A percentile compares a stretch with the other conserved stretches of the same genome.
Evolutionary conservation across 2,329 filamentous ascomycete genomes (phyloP).

Genomic region (Chrysosporium keratinophilum): DNA sequence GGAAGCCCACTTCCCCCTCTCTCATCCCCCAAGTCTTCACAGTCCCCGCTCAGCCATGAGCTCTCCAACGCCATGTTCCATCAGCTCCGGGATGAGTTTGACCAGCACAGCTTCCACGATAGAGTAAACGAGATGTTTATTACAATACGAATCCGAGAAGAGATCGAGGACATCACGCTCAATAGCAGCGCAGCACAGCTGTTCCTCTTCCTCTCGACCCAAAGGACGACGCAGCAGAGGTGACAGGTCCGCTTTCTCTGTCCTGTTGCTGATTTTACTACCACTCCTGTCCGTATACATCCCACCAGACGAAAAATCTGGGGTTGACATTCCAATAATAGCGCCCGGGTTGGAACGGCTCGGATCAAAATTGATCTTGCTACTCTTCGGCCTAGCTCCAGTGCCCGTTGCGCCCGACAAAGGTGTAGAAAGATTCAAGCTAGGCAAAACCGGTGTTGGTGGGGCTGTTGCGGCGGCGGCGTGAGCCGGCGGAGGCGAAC

Average conservation of each 20-base stretch:
- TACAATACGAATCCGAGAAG: constrained; percentile 75
- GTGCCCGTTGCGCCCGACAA: constrained; percentile 11
- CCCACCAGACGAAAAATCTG: neutral
- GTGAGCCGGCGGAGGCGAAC: neutral
- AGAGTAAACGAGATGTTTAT: constrained; percentile 80
- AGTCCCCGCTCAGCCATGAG: constrained; percentile 61
- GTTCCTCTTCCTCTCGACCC: constrained; percentile 39
- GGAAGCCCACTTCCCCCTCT: neutral
- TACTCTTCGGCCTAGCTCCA: constrained; percentile 9
- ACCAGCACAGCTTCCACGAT: constrained; percentile 74
- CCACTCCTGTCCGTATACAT: neutral
- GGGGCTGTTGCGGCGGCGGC: neutral
- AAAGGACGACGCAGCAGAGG: constrained; percentile 8
- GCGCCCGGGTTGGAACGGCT: constrained; percentile 10
- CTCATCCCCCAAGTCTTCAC: neutral
- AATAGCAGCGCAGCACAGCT: constrained; percentile 46
- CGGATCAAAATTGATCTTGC: constrained; percentile 10
- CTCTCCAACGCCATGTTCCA: constrained; percentile 58
- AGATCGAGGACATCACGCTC: constrained; percentile 57
- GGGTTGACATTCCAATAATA: neutral
- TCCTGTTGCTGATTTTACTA: neutral
- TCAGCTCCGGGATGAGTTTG: constrained; percentile 72
- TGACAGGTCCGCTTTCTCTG: constrained; percentile 9
- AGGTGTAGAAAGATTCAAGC: constrained; percentile 1
- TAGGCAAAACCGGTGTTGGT: neutral